Evolutionary conservation across 2,329 filamentous ascomycete species (phyloP).

Genomic region (Aureobasidium zeae): DNA sequence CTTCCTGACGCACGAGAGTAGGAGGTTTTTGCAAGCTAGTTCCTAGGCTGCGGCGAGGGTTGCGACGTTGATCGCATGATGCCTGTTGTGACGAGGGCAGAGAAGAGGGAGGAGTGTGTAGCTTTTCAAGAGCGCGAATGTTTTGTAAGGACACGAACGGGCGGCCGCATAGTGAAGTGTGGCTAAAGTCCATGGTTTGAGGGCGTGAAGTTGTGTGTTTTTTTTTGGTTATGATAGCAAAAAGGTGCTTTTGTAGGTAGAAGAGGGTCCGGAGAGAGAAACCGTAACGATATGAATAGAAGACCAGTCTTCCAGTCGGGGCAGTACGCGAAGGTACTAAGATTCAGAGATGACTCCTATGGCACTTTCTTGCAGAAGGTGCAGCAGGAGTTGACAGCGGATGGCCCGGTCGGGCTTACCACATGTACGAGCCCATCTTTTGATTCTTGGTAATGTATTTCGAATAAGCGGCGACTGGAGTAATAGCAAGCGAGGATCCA

Average conservation of each 20-base stretch:
- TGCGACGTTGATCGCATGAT: constrained; percentile 50
- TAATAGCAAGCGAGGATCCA: constrained; percentile 6
- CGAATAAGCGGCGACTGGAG: constrained; percentile 16
- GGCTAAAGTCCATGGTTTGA: constrained; percentile 10
- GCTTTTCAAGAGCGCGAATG: neutral
- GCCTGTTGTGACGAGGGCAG: constrained; percentile 2
- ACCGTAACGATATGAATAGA: constrained; percentile 14
- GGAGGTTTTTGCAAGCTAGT: constrained; percentile 57
- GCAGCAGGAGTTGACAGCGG: constrained; percentile 10
- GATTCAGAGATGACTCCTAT: constrained; percentile 7
- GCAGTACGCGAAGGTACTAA: constrained; percentile 8
- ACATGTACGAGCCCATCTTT: constrained; percentile 15
- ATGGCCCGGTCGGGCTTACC: constrained; percentile 16
- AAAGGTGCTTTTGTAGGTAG: too few relatives aligned
- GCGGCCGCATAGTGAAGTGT: neutral
- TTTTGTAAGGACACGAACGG: constrained; percentile 4
- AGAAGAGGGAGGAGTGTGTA: neutral
- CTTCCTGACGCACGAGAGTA: constrained; percentile 70
- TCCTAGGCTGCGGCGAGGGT: constrained; percentile 49
- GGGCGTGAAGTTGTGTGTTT: constrained; percentile 1
- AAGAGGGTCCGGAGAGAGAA: constrained; percentile 17
- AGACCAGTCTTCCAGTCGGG: constrained; percentile 16
- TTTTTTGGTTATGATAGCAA: constrained; percentile 10
- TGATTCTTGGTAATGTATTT: constrained; percentile 5
- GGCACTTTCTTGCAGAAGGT: constrained; percentile 14